Evolutionary conservation across 148 eudicot species (phyloP), one percentile per base, ranked within the genome.

Genomic region (Camellia japonica): DNA sequence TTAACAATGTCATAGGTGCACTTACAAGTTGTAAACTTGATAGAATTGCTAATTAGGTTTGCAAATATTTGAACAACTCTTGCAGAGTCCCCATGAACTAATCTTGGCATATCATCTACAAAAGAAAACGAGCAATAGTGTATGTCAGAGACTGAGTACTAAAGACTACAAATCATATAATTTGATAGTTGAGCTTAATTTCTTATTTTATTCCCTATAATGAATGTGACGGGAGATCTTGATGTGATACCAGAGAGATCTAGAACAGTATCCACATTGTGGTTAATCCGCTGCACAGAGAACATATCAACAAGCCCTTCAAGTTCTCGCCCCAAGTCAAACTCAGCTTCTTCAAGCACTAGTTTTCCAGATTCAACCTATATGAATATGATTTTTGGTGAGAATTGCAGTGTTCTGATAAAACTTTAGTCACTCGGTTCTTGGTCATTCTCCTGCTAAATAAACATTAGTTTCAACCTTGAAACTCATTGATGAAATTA

Each of bases 311-410:
- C 83, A 65, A 96, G 95, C 80, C 98, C 99, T 88, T 96, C 99
- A 75, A 96, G 97, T 83, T 96, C 99, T 87, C 94, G 82, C 42
- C 95, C 94, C 84, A 96, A 84, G 87, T 93, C 92, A 83, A 93
- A 96, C 68, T 92, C 98, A 54, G 95, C 82, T 86, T 90, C 92
- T 84, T 96, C 99, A 74, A 96, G 87, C 77, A 92, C 91, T 58
- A 96, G 90, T 83, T 93, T 96, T 73, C 99, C 99, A 64, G 99
- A 91, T 84, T 96, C 99, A 58, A 96, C 99, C 99, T 95, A 88
- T 59, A 75, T 18, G 61, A 65, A 42, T 5, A 67, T 54, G 49
- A 38, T 8, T 52, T 56, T 44, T 16, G 20, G 43, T 47, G 38
- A 47, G 8, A 52, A 23, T 3, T 59, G 81, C 58, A 47, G 23